phyloP scores from a whole-genome alignment of 306 rosid genomes.

The Begonia fuchsioides region DNA sequence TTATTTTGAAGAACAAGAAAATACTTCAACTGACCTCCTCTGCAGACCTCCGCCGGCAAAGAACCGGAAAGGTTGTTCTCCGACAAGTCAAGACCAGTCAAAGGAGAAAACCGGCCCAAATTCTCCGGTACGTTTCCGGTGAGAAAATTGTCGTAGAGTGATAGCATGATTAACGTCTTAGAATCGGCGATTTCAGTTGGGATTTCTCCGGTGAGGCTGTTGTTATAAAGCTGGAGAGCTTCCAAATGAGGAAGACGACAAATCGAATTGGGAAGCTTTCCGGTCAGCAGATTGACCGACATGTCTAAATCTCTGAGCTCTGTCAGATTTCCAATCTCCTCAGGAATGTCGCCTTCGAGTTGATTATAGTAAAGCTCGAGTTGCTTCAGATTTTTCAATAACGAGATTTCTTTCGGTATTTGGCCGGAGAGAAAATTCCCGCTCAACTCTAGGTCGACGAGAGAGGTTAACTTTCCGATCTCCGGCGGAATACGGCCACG shows the following conservation, averaged over 20 bases:
- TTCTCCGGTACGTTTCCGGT: conserved; percentile 51
- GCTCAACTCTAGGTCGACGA: conserved; percentile 62
- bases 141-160: conserved; percentile 64
- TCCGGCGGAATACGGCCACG: conserved; percentile 57
- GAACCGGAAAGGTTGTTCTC: conserved; percentile 67
- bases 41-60: conserved; percentile 60
- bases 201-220: conserved; percentile 60
- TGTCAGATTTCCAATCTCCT: conserved; percentile 63
- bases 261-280: conserved; percentile 51
- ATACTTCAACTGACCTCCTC: conserved; percentile 46
- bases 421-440: conserved; percentile 58
- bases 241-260: conserved; percentile 66
- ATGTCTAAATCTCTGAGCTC: conserved; percentile 66
- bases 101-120: conserved; percentile 51
- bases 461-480: conserved; percentile 65
- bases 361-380: conserved; percentile 84
- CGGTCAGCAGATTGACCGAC: conserved; percentile 68
- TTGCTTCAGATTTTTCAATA: conserved; percentile 35
- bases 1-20: conserved; percentile 58
- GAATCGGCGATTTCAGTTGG: conserved; percentile 59
- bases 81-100: conserved; percentile 69
- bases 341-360: conserved; percentile 53
- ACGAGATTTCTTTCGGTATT: conserved; percentile 58
- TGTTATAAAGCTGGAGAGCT: conserved; percentile 81
- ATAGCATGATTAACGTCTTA: conserved; percentile 37